These are phyloP conservation scores for Boletus sp. DNA, from an alignment of 768 basidiomycete genomes.

Conservation along the genomic window DNA sequence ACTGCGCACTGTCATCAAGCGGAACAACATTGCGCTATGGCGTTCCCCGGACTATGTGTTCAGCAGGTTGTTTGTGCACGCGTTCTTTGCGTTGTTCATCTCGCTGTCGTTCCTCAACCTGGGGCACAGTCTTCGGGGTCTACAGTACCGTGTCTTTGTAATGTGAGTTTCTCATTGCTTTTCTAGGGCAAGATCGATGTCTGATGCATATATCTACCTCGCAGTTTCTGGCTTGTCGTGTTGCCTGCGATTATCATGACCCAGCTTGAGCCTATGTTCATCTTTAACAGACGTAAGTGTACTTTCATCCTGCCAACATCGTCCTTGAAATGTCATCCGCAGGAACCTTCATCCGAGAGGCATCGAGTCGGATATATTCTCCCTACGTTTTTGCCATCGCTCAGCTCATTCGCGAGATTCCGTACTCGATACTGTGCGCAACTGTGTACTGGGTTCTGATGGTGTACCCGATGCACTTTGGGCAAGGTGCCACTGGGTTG, in stretches of 20 bases:
- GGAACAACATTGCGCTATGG: slow-evolving; percentile 75
- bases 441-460: too few relatives aligned
- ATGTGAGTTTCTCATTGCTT: slow-evolving; percentile 46
- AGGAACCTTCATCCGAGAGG: too few relatives aligned
- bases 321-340: too few relatives aligned
- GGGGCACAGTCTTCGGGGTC: slow-evolving; percentile 57
- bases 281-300: too few relatives aligned
- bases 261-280: slow-evolving; percentile 68
- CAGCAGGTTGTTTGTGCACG: slow-evolving; percentile 75
- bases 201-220: neutral
- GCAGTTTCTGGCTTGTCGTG: slow-evolving; percentile 64
- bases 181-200: neutral
- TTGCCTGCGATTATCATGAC: slow-evolving; percentile 75
- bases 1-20: slow-evolving; percentile 59
- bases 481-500: too few relatives aligned
- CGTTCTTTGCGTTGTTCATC: slow-evolving; percentile 67
- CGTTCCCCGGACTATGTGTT: slow-evolving; percentile 84
- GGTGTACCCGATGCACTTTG: too few relatives aligned
- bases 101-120: slow-evolving; percentile 80
- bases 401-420: too few relatives aligned
- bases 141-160: slow-evolving; percentile 80
- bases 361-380: too few relatives aligned
- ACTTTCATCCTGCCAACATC: too few relatives aligned
- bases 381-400: too few relatives aligned
- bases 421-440: too few relatives aligned